Evolutionary conservation across 345 rosid species (phyloP).

Genomic region (Lepidium sativum): DNA sequence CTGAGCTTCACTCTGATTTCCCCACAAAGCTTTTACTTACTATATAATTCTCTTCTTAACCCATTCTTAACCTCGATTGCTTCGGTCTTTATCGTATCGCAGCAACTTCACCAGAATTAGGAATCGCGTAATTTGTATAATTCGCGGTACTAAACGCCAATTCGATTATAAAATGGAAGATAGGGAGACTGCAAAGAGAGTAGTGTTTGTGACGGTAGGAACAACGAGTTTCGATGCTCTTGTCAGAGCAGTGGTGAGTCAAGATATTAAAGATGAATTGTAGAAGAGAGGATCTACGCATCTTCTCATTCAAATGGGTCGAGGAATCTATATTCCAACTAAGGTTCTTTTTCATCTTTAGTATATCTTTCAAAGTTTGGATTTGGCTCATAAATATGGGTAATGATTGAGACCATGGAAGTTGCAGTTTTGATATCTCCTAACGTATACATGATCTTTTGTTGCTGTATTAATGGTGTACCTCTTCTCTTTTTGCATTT

Average conservation of each 20-base stretch:
- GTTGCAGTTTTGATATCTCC: not conserved
- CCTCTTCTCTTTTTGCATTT: not conserved
- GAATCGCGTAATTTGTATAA: not conserved
- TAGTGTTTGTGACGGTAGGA: conserved; percentile 82
- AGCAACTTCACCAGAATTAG: not conserved
- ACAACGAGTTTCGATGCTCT: conserved; percentile 85
- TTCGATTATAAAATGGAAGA: conserved; percentile 23
- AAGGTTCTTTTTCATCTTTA: conserved; percentile 31
- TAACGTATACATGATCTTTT: not conserved
- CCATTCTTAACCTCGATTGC: not conserved
- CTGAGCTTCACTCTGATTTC: no score
- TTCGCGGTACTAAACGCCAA: not conserved
- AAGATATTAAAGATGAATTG: conserved; percentile 49
- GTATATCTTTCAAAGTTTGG: no score
- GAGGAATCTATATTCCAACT: conserved; percentile 55
- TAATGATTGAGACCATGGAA: not conserved
- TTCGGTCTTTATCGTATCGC: not conserved
- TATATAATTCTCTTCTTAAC: no score
- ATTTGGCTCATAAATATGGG: not conserved
- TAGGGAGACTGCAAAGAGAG: conserved; percentile 26
- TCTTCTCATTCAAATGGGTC: conserved; percentile 84
- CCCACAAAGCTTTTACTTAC: no score
- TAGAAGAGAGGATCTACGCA: conserved; percentile 58
- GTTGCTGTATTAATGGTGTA: not conserved
- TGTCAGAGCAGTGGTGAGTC: conserved; percentile 48